Base-by-base conservation (phyloP, 768 basidiomycete species). In the Omphalotus guepiniiformis region DNA sequence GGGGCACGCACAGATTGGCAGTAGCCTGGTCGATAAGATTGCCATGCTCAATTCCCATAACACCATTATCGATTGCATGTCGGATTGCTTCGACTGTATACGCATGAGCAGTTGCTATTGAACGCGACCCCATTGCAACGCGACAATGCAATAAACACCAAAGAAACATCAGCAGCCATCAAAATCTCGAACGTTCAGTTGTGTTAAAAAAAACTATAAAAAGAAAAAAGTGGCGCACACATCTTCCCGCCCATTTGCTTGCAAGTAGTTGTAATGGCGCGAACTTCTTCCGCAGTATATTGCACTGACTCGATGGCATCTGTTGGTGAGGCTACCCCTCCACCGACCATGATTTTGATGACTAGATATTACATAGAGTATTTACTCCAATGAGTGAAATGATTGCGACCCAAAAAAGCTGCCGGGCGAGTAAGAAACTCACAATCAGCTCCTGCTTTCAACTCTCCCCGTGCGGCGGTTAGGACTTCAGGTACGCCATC, bases 41-140 rank as follows among this genome's bases (percentile, higher is more conserved):
- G 4, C 74, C 74, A 45, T 75, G 74, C 48, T 75, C 74, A 39
- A 75, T 74, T 3, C 71, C 72, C 9, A 47, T 52, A 4, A 73
- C 66, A 8, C 74, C 72, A 40, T 71, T 72, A n/a, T 69, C 63
- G 28, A 75, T 63, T 0, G 73, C 71, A 40, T 74, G 73, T 1
- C 62, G 56, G 49, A 75, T 70, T 1, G 71, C 65, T 18, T 66
- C 70, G n/a, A 60, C 56, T 1, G 72, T 74, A 51, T 71, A 67
- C 13, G 61, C 61, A 41, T 63, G 61, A 2, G 60, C 62, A 7
- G 62, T 65, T 1, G 55, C 62, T 66, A n/a, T n/a, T n/a, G n/a
- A n/a, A n/a, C n/a, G n/a, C n/a, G n/a, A n/a, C n/a, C n/a, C n/a
- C n/a, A n/a, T n/a, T n/a, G 28, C 13, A 47, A 15, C 9, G 30